phyloP scores from a whole-genome alignment of 2,329 filamentous ascomycete genomes.

The Cercospora brassicicola region DNA sequence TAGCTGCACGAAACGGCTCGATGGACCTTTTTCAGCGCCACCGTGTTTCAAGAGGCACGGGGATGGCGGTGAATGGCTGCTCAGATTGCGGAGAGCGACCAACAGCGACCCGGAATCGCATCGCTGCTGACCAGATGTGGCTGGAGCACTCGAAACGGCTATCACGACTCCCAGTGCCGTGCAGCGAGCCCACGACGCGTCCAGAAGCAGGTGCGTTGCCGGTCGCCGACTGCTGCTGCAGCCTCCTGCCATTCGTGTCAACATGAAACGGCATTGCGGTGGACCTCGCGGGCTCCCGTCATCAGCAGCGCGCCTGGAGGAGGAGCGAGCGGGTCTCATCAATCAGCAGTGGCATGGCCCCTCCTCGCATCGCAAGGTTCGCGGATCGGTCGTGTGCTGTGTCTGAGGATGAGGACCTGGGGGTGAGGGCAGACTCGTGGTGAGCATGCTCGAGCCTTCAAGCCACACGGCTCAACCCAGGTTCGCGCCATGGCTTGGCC shows the following conservation, averaged over 20 bases:
- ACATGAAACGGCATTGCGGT: slow-evolving; percentile 4
- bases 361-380: not conserved
- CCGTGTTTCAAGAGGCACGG: slow-evolving; percentile 6
- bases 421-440: not conserved
- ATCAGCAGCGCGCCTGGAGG: not conserved
- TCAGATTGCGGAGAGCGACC: not conserved
- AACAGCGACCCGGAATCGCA: not conserved
- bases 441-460: slow-evolving; percentile 1
- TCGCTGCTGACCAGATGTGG: slow-evolving; percentile 1
- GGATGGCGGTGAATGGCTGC: slow-evolving; percentile 10
- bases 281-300: not conserved
- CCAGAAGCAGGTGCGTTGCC: not conserved
- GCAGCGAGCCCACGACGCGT: not conserved
- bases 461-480: not conserved
- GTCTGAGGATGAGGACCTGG: not conserved
- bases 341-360: not conserved
- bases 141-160: not conserved
- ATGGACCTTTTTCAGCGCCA: slow-evolving; percentile 4
- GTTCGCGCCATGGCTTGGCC: not conserved
- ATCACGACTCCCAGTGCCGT: not conserved
- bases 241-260: not conserved
- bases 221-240: not conserved
- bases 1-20: not conserved
- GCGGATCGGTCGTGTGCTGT: not conserved
- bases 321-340: not conserved